Base-by-base conservation (phyloP, 1,284 basidiomycete species). In the Ustilago trichophora region DNA sequence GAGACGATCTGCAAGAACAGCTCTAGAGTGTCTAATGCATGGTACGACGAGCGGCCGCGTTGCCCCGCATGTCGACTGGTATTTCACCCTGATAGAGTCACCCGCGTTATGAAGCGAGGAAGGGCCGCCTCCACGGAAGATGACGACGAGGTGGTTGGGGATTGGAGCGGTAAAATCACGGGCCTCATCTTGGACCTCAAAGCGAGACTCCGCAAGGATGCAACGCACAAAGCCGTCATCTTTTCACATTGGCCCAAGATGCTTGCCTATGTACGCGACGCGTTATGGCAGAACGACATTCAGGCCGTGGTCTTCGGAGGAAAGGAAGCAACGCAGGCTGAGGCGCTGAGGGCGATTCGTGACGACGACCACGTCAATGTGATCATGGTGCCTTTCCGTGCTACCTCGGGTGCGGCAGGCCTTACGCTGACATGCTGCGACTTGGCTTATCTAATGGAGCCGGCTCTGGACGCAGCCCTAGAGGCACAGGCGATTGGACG, bases 161-260 rank as follows among this genome's bases (percentile, higher is more conserved):
- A 67, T 27, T 75, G 54, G 59, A 72, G 72, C 33, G 57, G 56
- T 46, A 75, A 75, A 58, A 75, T 75, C 29, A 51, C 49, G n/a
- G 66, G 65, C 11, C 45, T 75, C n/a, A 66, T 72, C 15, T 6
- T 36, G 22, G 69, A 75, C 15, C 38, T 75, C 22, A 48, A 64
- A 26, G 21, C 19, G 11, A 31, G 70, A 1, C 37, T 71, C 10
- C 22, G 24, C 6, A 31, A 41, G 11, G 72, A 75, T 36, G 27
- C 65, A 9, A 63, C 51, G 10, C 52, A 63, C 31, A 73, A 73
- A 44, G 65, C 65, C 3, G 73, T 75, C 26, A 50, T 75, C 25
- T 75, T 75, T 40, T 70, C 66, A 24, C 63, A 71, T 16, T 75
- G 59, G 60, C 64, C 59, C 37, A 69, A 53, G 55, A 66, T 69